phyloP scores from a whole-genome alignment of 2,329 filamentous ascomycete species.

The Aspergillus nomiae region DNA sequence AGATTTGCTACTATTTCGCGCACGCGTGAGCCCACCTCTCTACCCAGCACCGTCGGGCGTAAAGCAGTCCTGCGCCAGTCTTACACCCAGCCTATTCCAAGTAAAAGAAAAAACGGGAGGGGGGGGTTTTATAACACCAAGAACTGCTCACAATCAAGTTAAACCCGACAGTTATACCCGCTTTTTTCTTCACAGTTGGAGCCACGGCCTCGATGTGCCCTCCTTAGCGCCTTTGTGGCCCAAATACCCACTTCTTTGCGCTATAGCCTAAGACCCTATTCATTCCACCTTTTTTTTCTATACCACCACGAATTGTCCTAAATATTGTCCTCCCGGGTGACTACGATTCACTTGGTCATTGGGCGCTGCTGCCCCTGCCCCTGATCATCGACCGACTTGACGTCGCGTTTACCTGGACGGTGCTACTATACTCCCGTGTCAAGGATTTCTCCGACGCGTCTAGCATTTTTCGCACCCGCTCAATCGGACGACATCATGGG shows the following conservation, averaged over 20 bases:
- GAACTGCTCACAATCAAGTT: neutral
- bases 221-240: conserved; percentile 31
- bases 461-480: neutral
- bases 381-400: neutral
- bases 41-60: neutral
- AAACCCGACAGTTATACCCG: neutral
- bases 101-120: neutral
- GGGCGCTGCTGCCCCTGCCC: neutral
- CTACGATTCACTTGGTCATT: neutral
- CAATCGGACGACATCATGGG: conserved; percentile 32
- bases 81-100: neutral
- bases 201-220: conserved; percentile 13
- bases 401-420: neutral
- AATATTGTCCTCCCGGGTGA: too few relatives aligned
- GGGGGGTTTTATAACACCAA: neutral
- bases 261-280: conserved; percentile 20
- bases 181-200: conserved; percentile 4
- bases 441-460: neutral
- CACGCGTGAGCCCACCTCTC: neutral
- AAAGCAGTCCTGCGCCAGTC: neutral
- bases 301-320: neutral
- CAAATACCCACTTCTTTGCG: conserved; percentile 24
- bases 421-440: neutral
- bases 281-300: neutral
- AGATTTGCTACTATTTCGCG: neutral